Evolutionary conservation across 495 filamentous ascomycete species (phyloP), one percentile per base, ranked within the genome.

Genomic region (Penicillium lividum): DNA sequence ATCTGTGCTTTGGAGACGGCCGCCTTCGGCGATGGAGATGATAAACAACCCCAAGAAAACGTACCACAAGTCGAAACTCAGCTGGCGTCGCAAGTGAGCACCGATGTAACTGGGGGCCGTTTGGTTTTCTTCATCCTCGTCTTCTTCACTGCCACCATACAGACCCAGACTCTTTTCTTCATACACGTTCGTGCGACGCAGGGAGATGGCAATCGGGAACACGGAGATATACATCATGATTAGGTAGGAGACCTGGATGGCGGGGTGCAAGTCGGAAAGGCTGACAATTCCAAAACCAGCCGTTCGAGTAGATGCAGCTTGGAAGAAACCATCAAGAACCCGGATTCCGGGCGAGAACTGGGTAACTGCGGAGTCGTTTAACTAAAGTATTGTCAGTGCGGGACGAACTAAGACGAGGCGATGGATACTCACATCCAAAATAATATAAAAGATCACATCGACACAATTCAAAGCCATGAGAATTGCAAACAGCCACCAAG

Each of bases 181-280:
- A 78, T 98, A 98, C 9, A 97, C 93, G 70, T 98, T 98, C 36
- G 93, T 97, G 51, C 90, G 83, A 56, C 93, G 89, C 64, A 97
- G 85, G 29, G 89, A 93, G 56, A 98, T 97, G 60, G 93, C 93
- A 63, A 97, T 93, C 28, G 93, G 93, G 64, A 96, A 91, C 42
- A 96, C 90, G 47, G 93, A 96, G 60, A 98, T 98, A 71, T 98
- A 98, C 93, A 98, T 98, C 93, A 98, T 98, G 73, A 98, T 86
- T 73, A 97, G 73, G 76, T 96, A 97, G 16, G 92, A 96, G 4
- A 94, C 89, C 66, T 98, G 93, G 11, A 97, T 91, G 2, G 88
- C 93, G 0, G 93, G 93, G 64, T 97, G 93, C 13, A 98, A 79
- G 0, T 77, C 71, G 6, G 89, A 77, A 27, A 98, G 74, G 58